Base-by-base conservation (phyloP, 1,284 basidiomycete species). In the Cryptococcus amylolentus region DNA sequence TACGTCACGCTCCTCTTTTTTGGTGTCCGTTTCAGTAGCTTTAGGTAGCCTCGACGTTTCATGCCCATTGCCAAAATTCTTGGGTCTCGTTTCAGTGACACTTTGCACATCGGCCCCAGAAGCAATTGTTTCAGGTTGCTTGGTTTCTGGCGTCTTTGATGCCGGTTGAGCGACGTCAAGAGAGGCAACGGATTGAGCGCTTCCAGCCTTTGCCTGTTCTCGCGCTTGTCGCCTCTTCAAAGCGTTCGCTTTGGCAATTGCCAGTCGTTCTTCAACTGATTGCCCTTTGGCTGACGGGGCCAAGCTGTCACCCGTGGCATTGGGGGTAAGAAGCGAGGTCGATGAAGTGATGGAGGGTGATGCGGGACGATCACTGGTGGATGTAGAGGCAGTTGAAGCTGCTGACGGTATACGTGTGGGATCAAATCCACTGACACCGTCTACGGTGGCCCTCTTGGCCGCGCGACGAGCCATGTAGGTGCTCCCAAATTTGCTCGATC, bases 211-310 rank as follows among this genome's bases (percentile, higher is more conserved):
- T 3, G 68, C 72, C 37, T 63, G 66, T 59, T 67, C 67, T 54
- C 66, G 68, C 26, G 65, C 72, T 50, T 76, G 69, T 18, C 68
- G 56, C 16, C 74, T 64, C 28, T 63, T 63, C 8, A 75, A 49
- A 2, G 74, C 74, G 40, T 76, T 76, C 13, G 72, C 71, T 20
- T 70, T 65, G 7, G 74, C 74, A 28, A 65, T 63, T 0, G 72
- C 74, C 7, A 76, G 58, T 6, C 67, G 72, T 51, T 75, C 72
- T 50, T 68, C 73, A 2, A 62, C 55, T 10, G 63, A 60, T 37
- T 65, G 67, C 35, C 58, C 60, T 31, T 66, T 49, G 1, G 59
- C 58, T 2, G 66, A 66, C 0, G 60, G 51, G 4, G 54, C 55
- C 26, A 48, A 31, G 46, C 46, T 48, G n/a, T 64, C 60, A 13